These are phyloP conservation scores for Kuraishia hungarica DNA, from an alignment of 805 yeast species.

Conservation along the genomic window DNA sequence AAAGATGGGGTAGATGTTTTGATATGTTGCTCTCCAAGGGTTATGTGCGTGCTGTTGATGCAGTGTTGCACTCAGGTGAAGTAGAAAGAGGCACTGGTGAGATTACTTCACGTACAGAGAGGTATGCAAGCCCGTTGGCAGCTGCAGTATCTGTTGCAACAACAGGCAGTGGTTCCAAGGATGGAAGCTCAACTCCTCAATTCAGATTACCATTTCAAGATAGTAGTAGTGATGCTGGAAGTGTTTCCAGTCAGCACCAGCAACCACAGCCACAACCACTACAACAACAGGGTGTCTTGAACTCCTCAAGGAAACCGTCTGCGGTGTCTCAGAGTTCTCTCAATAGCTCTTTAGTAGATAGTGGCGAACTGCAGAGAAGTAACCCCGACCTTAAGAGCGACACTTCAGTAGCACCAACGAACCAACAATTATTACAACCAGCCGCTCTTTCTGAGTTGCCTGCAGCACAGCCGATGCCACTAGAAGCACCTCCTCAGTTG, in stretches of 20 bases:
- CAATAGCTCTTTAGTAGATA: constrained; percentile 1
- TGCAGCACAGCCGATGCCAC: neutral
- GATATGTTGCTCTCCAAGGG: constrained; percentile 53
- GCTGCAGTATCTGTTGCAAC: too few relatives aligned
- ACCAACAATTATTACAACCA: neutral
- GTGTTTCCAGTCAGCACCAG: neutral
- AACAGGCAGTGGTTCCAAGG: neutral
- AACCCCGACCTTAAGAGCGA: neutral
- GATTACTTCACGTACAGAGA: neutral
- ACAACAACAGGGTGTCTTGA: neutral
- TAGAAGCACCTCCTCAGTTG: neutral
- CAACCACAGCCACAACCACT: neutral
- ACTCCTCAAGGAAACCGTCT: neutral
- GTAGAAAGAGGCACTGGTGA: neutral
- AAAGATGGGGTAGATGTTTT: constrained; percentile 73
- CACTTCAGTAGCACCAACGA: neutral
- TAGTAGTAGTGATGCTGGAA: constrained; percentile 1
- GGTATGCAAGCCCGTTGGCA: neutral
- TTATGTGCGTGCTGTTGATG: constrained; percentile 48
- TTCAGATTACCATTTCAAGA: constrained; percentile 72
- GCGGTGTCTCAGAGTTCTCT: neutral
- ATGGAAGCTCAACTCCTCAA: constrained; percentile 28
- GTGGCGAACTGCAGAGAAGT: neutral
- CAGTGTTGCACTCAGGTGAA: neutral
- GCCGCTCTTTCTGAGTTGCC: neutral